Base-by-base conservation (phyloP, 768 basidiomycete genomes). In the Lentinula lateritia region DNA sequence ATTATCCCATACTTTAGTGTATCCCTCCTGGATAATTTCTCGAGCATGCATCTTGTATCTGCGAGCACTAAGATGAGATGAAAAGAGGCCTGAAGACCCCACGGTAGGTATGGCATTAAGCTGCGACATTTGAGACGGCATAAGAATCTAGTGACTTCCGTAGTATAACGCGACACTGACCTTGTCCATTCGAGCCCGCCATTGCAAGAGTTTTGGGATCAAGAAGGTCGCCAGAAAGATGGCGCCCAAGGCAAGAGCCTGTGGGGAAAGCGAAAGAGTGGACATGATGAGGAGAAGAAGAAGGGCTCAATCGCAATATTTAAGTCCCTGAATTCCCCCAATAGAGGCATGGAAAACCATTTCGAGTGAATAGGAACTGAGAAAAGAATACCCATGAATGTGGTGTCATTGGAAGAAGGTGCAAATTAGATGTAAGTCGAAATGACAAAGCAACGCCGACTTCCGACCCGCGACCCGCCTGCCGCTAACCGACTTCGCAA, bases 21-120 rank as follows among this genome's bases (percentile, higher is more conserved):
- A 62, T 36, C 64, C 64, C 41, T 65, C 64, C 46, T 45, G 32
- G 39, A 65, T n/a, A 15, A 65, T 62, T 38, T 53, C 34, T 8
- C 39, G 16, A n/a, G 50, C 58, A 59, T 59, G n/a, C 6, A 5
- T n/a, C 20, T 60, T 45, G 45, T 54, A 53, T 13, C 32, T 43
- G 16, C 18, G 6, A 9, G 60, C 60, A 20, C 53, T 46, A 5
- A 62, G 12, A 43, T 56, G 52, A 7, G 52, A 62, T 15, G 54
- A 34, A 20, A 65, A 60, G 45, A 65, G 12, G 6, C 63, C 63
- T 23, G 53, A 50, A 32, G 38, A 43, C 20, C 63, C 63, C 3
- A 64, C 34, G 6, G 63, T 64, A 7, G 63, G 63, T 15, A 64
- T 64, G 16, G 50, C 38, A 41, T 52, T 45, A 9, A 63, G 59